These are phyloP conservation scores for Diaporthe aspalathi DNA, from an alignment of 2,329 filamentous ascomycete species.

Conservation along the genomic window DNA sequence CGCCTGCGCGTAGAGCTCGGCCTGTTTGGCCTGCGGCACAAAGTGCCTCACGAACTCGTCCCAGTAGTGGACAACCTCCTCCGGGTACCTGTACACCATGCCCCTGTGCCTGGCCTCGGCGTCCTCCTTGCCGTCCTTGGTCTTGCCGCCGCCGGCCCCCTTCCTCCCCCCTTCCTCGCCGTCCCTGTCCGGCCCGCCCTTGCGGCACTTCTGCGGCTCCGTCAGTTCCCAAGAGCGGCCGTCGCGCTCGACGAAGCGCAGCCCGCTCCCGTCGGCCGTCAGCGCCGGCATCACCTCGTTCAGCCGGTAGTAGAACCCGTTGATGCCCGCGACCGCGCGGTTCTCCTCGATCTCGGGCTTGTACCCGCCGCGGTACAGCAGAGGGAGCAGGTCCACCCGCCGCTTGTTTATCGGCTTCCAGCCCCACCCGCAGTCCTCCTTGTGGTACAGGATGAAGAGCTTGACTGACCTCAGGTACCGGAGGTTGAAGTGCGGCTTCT, in stretches of 20 bases:
- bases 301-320: conserved; percentile 39
- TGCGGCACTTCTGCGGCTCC: conserved; percentile 34
- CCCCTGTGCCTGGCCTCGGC: conserved; percentile 30
- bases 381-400: conserved; percentile 36
- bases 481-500: conserved; percentile 39
- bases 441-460: conserved; percentile 39
- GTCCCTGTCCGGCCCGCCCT: not conserved
- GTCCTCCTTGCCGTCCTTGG: not conserved
- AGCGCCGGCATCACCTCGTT: conserved; percentile 40
- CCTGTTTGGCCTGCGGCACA: conserved; percentile 23
- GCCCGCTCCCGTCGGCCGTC: conserved; percentile 37
- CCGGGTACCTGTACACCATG: conserved; percentile 38
- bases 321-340: conserved; percentile 36
- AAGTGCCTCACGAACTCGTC: conserved; percentile 37
- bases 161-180: not conserved
- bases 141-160: too few species aligned
- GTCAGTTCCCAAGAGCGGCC: conserved; percentile 38
- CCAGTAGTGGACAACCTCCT: conserved; percentile 39
- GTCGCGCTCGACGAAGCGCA: conserved; percentile 33
- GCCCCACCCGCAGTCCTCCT: conserved; percentile 37
- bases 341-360: conserved; percentile 38
- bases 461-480: conserved; percentile 36
- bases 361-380: conserved; percentile 34
- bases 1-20: conserved; percentile 34
- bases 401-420: conserved; percentile 36